Conservation (phyloP, 257 asterid species). For the Striga asiatica region DNA sequence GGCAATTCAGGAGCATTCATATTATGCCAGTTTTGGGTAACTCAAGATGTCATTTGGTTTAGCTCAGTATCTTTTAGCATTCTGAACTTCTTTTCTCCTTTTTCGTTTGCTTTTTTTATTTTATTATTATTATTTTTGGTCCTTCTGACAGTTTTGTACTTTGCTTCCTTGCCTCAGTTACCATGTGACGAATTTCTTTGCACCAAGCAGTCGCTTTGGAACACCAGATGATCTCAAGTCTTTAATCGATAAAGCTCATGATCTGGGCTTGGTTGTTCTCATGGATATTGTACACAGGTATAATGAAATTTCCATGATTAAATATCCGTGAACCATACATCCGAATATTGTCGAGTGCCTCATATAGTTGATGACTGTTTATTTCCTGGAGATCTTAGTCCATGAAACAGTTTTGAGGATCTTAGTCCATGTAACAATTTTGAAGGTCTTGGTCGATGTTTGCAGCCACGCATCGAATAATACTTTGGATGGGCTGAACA, state of each 20-base stretch:
- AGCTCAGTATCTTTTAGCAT: not conserved
- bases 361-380: slow-evolving; percentile 4
- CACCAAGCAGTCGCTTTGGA: slow-evolving; percentile 99
- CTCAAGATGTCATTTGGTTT: slow-evolving; percentile 9
- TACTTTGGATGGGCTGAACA: slow-evolving; percentile 98
- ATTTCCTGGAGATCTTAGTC: slow-evolving; percentile 6
- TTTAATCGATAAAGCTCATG: slow-evolving; percentile 93
- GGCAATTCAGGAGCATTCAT: slow-evolving; percentile 99
- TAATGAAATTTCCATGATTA: slow-evolving; percentile 3
- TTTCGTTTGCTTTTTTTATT: not conserved
- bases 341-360: not conserved
- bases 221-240: slow-evolving; percentile 96
- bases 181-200: slow-evolving; percentile 97
- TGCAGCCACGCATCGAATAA: slow-evolving; percentile 95
- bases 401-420: not conserved
- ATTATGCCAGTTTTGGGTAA: slow-evolving; percentile 99
- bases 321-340: slow-evolving; percentile 13
- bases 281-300: slow-evolving; percentile 99
- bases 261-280: slow-evolving; percentile 84
- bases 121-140: not conserved
- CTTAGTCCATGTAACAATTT: no score
- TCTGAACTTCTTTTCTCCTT: slow-evolving; percentile 5
- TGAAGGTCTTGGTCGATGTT: no score
- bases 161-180: slow-evolving; percentile 40
- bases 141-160: slow-evolving; percentile 20